These are phyloP conservation scores for Incumbomyces delicatus DNA, from an alignment of 2,329 filamentous ascomycete species.

Conservation along the genomic window DNA sequence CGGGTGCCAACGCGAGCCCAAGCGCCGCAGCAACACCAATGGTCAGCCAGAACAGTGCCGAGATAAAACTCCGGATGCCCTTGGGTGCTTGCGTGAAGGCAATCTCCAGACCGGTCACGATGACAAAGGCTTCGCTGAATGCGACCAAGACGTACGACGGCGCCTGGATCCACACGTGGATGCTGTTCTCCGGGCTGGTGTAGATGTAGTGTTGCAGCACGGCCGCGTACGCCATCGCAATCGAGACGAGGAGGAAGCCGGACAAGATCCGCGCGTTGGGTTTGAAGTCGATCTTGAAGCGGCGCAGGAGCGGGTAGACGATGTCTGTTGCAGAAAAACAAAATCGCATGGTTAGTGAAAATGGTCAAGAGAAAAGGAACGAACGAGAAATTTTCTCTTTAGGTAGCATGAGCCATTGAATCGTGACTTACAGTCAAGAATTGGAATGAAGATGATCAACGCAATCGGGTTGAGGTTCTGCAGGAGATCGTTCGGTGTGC, in stretches of 20 bases:
- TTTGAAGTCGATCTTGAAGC: conserved; percentile 54
- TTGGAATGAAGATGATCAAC: conserved; percentile 44
- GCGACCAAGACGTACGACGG: conserved; percentile 38
- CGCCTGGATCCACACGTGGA: conserved; percentile 37
- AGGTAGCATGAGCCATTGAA: too few species aligned
- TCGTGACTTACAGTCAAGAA: too few species aligned
- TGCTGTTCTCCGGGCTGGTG: conserved; percentile 28
- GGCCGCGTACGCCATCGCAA: conserved; percentile 54
- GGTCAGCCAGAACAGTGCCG: conserved; percentile 48
- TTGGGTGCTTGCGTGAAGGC: conserved; percentile 63
- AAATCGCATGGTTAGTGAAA: too few species aligned
- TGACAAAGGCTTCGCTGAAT: conserved; percentile 49
- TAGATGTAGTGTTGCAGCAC: conserved; percentile 50
- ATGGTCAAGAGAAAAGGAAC: too few species aligned
- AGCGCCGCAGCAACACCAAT: conserved; percentile 50
- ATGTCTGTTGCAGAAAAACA: too few species aligned
- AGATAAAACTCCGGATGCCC: conserved; percentile 55
- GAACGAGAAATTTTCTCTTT: too few species aligned
- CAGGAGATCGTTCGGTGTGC: conserved; percentile 68
- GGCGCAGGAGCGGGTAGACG: conserved; percentile 56
- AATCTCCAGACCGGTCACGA: conserved; percentile 61
- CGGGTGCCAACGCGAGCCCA: conserved; percentile 23
- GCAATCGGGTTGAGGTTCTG: conserved; percentile 67
- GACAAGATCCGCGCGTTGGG: conserved; percentile 66
- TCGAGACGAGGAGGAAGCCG: conserved; percentile 57